Percentiles rank a stretch among this genome's conserved stretches.
phyloP scores from a whole-genome alignment of 306 rosid genomes.

The Vachellia collinsii region DNA sequence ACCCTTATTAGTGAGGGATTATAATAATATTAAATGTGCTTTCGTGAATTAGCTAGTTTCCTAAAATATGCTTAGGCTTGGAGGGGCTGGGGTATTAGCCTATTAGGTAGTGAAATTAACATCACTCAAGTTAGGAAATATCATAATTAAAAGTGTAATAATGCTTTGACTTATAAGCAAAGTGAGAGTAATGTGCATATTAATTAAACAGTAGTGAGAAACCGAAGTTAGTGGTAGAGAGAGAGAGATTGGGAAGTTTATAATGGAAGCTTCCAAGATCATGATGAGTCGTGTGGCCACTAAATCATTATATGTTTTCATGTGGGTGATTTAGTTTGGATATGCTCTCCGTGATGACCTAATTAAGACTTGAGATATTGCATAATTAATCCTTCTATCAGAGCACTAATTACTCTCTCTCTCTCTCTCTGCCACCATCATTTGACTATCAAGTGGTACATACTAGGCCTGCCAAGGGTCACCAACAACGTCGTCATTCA shows the following conservation, averaged over 20 bases:
- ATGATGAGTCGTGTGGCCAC: constrained; percentile 38
- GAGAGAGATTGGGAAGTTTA: constrained; percentile 31
- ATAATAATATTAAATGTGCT: background rate
- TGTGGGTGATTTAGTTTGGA: constrained; percentile 44
- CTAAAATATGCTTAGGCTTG: constrained; percentile 35
- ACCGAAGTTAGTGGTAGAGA: constrained; percentile 28
- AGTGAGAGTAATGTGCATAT: constrained; percentile 34
- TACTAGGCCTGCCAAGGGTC: constrained; percentile 37
- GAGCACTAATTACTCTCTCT: constrained; percentile 10
- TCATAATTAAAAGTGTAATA: constrained; percentile 23
- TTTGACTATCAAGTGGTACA: constrained; percentile 35
- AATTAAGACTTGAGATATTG: constrained; percentile 22
- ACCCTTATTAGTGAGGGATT: background rate
- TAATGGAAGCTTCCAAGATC: constrained; percentile 43
- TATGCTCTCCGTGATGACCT: constrained; percentile 49
- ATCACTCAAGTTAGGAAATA: constrained; percentile 48
- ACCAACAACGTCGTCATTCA: constrained; percentile 43
- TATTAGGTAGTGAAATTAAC: constrained; percentile 26
- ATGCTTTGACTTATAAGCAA: constrained; percentile 36
- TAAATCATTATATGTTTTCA: constrained; percentile 45
- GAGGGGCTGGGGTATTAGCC: constrained; percentile 25
- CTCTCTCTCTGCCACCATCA: background rate
- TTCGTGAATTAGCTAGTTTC: background rate
- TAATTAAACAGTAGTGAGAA: constrained; percentile 20
- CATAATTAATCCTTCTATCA: background rate